Conservation (phyloP, 805 yeast genomes). For the Metschnikowia dekortorum region DNA sequence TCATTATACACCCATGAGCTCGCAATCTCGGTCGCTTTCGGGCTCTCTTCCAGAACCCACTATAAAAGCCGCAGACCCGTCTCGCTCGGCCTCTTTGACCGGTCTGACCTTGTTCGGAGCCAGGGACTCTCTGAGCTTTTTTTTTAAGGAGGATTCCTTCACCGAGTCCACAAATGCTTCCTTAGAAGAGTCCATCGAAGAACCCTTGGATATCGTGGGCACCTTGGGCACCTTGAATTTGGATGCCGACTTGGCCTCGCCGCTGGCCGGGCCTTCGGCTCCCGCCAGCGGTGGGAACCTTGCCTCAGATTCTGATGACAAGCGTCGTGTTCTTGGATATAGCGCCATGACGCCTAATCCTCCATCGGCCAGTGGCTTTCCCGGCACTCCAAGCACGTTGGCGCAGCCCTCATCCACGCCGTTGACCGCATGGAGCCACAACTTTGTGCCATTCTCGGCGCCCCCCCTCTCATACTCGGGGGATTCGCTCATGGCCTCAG, state of each 20-base stretch:
- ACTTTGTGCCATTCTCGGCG: conserved; percentile 32
- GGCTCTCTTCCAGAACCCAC: conserved; percentile 10
- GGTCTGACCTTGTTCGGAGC: conserved; percentile 10
- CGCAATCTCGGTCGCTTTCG: conserved; percentile 23
- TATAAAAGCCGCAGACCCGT: conserved; percentile 3
- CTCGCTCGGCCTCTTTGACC: conserved; percentile 22
- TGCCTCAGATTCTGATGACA: background rate
- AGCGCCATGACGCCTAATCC: conserved; percentile 28
- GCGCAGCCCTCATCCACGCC: conserved; percentile 20
- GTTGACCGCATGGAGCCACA: conserved; percentile 31
- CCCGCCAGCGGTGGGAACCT: background rate
- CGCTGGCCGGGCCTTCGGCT: background rate
- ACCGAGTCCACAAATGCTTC: conserved; percentile 8
- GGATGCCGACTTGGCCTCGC: conserved; percentile 32
- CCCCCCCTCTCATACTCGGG: conserved; percentile 30
- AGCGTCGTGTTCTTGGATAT: conserved; percentile 13
- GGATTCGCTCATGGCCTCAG: conserved; percentile 12
- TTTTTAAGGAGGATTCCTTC: conserved; percentile 19
- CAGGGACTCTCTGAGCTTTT: conserved; percentile 17
- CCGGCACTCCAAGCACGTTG: conserved; percentile 9
- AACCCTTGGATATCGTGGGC: conserved; percentile 42
- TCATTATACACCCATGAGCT: conserved; percentile 6
- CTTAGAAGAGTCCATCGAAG: conserved; percentile 12
- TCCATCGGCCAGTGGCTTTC: conserved; percentile 19
- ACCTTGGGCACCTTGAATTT: conserved; percentile 45